Evolutionary conservation across 2,329 filamentous ascomycete genomes (phyloP), one percentile per base, ranked within the genome.

Genomic region (Cryphonectria naterciae): DNA sequence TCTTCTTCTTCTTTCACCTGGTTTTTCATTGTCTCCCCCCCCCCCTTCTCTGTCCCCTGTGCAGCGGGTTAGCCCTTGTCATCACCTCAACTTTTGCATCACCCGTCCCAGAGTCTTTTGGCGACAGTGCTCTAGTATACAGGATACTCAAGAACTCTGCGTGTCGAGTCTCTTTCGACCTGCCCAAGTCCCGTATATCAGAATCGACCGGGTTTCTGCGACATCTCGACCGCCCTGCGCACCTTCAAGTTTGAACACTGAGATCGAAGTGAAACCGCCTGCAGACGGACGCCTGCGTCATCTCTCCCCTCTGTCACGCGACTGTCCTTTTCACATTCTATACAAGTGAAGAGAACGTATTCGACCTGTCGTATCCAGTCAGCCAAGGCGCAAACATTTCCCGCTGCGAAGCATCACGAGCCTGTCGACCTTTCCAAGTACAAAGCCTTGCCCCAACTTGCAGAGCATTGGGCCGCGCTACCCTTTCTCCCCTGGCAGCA

Each of bases 1-100:
- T 41, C 61, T 2, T 41, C 67, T 17, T 68, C 71, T 68, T 72
- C 66, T 64, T 70, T 66, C 68, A 68, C 61, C 71, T 70, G 68
- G 68, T 68, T 70, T 70, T 70, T 54, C 69, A 46, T 69, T 69
- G 62, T 69, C 25, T 61, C 61, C 52, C 28, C 43, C 43, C 2
- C 32, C 32, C 32, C 32, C 43, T 17, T 17, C 39, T 61, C 32
- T 61, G 58, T 32, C 39, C 19, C 58, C 58, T 61, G 19, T 39
- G 54, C 35, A 19, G 63, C 41, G 17, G 41, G 25, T 17, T 13
- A 39, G 37, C 37, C 37, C 8, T 39, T 39, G 11, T 39, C 37
- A 39, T 39, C 37, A 13, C 37, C 37, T 39, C 37, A 35, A 25
- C 41, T 52, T 28, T 49, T 65, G 41, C 63, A 65, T 32, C 64